Evolutionary conservation across 2,329 filamentous ascomycete species (phyloP), one percentile per base, ranked within the genome.

Genomic region (Cytospora paraplurivora): DNA sequence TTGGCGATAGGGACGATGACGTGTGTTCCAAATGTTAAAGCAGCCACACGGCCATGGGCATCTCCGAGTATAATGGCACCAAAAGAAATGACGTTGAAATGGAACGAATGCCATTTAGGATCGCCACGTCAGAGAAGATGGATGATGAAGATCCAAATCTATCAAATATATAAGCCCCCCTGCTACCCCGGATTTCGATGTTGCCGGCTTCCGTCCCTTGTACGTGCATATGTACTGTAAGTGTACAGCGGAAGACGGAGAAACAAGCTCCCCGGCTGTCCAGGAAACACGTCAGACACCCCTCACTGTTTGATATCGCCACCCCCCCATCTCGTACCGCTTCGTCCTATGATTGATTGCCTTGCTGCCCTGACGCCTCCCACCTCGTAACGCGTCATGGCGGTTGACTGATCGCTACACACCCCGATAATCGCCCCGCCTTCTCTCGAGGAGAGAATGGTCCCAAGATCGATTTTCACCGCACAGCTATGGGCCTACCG

Each of bases 401-500:
- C 64, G 57, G 64, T 64, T 64, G 57, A 64, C 62, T 61, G 64
- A 63, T 59, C 50, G 49, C 56, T 59, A 49, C 54, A 33, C 19
- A 47, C 51, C 38, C 27, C 55, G 54, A 47, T n/a, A 56, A 41
- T 12, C 12, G 4, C 33, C 17, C n/a, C 17, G 19, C 13, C 55
- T 11, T 47, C 19, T 5, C 38, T 5, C 27, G 21, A 47, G 50
- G 41, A 59, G 59, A 60, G 32, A 64, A 64, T 62, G 64, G 62
- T 59, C 44, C 27, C 49, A 66, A 34, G 32, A 38, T 41, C 37
- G 32, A 59, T 21, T 5, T 41, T 13, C 41, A 55, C 49, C 59
- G 54, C 52, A 59, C 44, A 59, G 51, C 47, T 65, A 74, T 74
- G 72, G 74, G 73, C 64, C 70, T 75, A 66, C 75, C 71, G 61